Percentiles rank a stretch among this genome's conserved stretches.
phyloP scores from a whole-genome alignment of 257 asterid genomes.

The Scutellaria minor region DNA sequence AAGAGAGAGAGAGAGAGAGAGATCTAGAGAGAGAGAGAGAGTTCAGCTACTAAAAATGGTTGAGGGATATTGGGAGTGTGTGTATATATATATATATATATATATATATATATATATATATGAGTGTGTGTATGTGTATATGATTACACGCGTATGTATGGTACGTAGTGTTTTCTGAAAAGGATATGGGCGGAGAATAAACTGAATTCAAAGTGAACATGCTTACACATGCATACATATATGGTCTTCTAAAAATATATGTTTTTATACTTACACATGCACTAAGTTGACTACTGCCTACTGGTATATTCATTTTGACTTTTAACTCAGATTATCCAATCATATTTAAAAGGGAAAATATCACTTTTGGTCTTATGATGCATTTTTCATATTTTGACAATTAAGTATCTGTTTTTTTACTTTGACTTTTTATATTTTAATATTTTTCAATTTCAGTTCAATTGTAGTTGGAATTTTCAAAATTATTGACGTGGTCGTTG shows the following conservation, averaged over 20 bases:
- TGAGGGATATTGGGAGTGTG: not conserved
- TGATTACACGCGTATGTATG: slow-evolving; percentile 22
- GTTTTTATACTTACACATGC: not conserved
- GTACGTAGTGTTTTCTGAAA: slow-evolving; percentile 18
- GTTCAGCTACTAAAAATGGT: not conserved
- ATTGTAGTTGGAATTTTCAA: no score
- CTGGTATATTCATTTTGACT: not conserved
- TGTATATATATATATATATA: not conserved
- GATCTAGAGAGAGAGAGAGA: not conserved
- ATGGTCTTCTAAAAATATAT: not conserved
- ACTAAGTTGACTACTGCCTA: not conserved
- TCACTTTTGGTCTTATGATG: no score
- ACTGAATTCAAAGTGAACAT: slow-evolving; percentile 35
- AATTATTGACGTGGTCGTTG: no score
- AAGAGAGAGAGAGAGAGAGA: slow-evolving; percentile 12
- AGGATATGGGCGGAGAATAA: slow-evolving; percentile 27
- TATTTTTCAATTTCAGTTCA: no score
- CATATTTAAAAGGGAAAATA: not conserved
- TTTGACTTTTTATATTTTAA: no score
- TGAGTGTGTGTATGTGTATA: no score
- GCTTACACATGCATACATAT: slow-evolving; percentile 24
- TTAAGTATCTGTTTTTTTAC: no score
- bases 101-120: not conserved
- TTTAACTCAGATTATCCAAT: not conserved
- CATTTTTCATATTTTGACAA: no score